Base-by-base conservation (phyloP, 306 rosid species). In the Cucurbita ficifolia region DNA sequence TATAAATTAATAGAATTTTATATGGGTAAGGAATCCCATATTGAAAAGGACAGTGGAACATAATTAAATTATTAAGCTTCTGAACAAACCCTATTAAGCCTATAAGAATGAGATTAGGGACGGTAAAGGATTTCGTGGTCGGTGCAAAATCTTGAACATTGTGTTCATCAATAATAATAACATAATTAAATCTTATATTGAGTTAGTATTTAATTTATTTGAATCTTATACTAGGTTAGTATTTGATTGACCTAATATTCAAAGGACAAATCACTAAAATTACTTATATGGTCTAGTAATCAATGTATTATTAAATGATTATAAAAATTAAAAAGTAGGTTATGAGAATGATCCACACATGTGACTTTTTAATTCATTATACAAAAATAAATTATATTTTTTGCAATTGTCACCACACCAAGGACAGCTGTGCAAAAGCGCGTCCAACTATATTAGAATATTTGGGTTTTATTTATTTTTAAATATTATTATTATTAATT, bases 71-170 rank as follows among this genome's bases (percentile, higher is more conserved):
- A 60, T 60, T 1, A 7, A 35, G 22, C 68, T 14, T 13, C 21
- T 29, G 43, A 38, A 3, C 45, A 35, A 61, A 61, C 46, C 69
- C 43, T 61, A 61, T 36, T 7, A 12, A 61, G n/a, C 38, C n/a
- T 58, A 29, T 11, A 18, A 58, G 64, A 58, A 24, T 29, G 64
- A 58, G 64, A 58, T 58, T 24, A 29, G 68, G 52, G 64, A 77
- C 76, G 70, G 24, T 36, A 3, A 53, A 69, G 39, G 75, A 77
- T 77, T 55, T 48, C 46, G 48, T 36, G 72, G 76, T 77, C 76
- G 80, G 80, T 17, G 35, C 68, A 73, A 77, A 42, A 77, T 77
- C 75, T 77, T 10, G 35, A 52, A 68, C 14, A 10, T 60, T 50
- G 81, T 53, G 59, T 77, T 72, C 76, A 72, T 72, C 8, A 24